Base-by-base conservation (phyloP, 2,329 filamentous ascomycete genomes). In the Colletotrichum lentis region DNA sequence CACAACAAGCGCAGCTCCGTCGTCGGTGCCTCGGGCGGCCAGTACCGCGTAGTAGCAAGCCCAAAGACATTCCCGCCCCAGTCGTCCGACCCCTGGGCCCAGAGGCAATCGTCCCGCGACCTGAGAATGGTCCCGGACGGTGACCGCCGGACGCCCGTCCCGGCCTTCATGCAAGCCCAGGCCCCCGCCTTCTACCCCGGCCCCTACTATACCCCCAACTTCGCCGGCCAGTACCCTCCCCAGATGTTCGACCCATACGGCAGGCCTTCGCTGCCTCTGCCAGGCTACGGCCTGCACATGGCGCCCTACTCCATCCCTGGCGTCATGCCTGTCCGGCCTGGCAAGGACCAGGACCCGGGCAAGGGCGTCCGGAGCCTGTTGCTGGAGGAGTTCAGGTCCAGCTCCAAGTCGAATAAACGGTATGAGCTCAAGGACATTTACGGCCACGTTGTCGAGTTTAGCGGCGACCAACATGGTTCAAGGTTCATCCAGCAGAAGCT, bases 401-500 rank as follows among this genome's bases (percentile, higher is more conserved):
- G 89, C 74, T 86, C 85, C 72, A 96, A 94, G 77, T 87, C 86
- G 0, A 93, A 85, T 77, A 85, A 83, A 77, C 87, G 89, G 20
- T 97, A 89, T 74, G 94, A 97, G 73, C 83, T 99, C 11, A 94
- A 92, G 80, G 92, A 97, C 71, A 95, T 98, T 50, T 95, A 92
- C 76, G 87, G 87, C 62, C 89, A 97, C 74, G 88, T 98, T 44
- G 94, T 97, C 0, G 95, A 97, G 76, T 98, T 98, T 78, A 94
- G 93, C 73, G 95, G 96, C 18, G 96, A 99, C 75, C 96, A 98
- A 77, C 91, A 97, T 73, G 96, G 94, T 1, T 99, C 96, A 1
- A 89, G 96, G 1, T 97, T 97, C 77, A 97, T 99, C 67, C 96
- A 99, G 76, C 88, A 91, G 73, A 97, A 97, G 79, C 86, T 99